Base-by-base conservation (phyloP, 345 rosid species). In the Jatropha curcas region DNA sequence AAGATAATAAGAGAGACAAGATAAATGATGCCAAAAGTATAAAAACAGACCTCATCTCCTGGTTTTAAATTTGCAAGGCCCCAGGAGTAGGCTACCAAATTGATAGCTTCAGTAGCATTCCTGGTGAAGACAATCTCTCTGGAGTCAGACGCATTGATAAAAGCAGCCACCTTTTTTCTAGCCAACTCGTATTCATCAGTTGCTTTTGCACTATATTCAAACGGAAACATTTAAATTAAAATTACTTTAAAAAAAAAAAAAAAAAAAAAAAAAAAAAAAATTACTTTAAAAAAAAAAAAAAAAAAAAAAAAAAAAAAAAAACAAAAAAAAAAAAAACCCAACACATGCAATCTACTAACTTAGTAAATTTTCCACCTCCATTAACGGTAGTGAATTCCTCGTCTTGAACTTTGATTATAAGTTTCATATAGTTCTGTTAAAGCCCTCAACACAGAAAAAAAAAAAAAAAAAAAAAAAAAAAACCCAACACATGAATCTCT, bases 61-160 rank as follows among this genome's bases (percentile, higher is more conserved):
- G 87, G 80, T 74, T 85, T 87, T 52, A 95, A 83, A 73, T 90
- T 92, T 0, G 79, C 74, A 16, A 89, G 86, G 55, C 97, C 99
- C 99, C 97, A 92, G 0, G 96, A 79, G 55, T 92, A 79, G 35
- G 99, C 97, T 0, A 95, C 96, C 35, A 95, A 85, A 86, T 95
- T 92, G 75, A 95, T 88, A 50, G 99, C 99, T 81, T 95, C 99
- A 30, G 99, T 92, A 3, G 99, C 99, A 77, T 95, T 92, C 76
- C 88, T 90, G 0, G 99, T 95, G 77, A 95, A 92, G 53, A 95
- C 86, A 74, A 94, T 89, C 84, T 95, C 97, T 73, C 77, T 65
- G 58, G 87, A 72, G 27, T 90, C 94, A 0, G 84, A 71, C 3
- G 98, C 99, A 79, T 92, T 95, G 56, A 95, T 85, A 72, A 95